Evolutionary conservation across 768 basidiomycete genomes (phyloP).

Genomic region (Termitomyces bulborhizus): DNA sequence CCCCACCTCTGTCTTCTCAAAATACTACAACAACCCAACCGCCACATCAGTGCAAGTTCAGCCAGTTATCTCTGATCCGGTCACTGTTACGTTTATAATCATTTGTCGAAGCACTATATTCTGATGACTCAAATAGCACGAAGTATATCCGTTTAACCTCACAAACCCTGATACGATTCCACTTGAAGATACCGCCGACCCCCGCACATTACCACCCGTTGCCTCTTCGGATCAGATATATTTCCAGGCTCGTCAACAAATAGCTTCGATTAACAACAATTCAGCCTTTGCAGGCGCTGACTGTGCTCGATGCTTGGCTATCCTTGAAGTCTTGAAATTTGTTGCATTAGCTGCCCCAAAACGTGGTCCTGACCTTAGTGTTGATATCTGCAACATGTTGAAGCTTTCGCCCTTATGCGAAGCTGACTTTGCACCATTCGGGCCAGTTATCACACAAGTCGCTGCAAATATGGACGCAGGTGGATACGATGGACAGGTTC

Average conservation of each 20-base stretch:
- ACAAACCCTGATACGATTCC: slow-evolving; percentile 61
- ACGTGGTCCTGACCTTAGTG: slow-evolving; percentile 48
- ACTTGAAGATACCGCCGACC: slow-evolving; percentile 51
- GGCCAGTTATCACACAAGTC: slow-evolving; percentile 65
- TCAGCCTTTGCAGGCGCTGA: slow-evolving; percentile 45
- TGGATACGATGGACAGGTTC: slow-evolving; percentile 69
- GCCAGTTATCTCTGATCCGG: slow-evolving; percentile 71
- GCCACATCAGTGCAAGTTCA: slow-evolving; percentile 68
- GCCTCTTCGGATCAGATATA: slow-evolving; percentile 44
- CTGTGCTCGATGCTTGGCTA: slow-evolving; percentile 56
- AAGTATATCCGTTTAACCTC: slow-evolving; percentile 51
- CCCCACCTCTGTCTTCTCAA: slow-evolving; percentile 56
- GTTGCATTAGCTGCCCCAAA: slow-evolving; percentile 57
- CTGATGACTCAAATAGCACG: slow-evolving; percentile 32
- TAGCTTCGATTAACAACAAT: slow-evolving; percentile 48
- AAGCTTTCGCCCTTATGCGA: slow-evolving; percentile 46
- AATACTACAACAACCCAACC: slow-evolving; percentile 70
- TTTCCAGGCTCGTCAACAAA: slow-evolving; percentile 46
- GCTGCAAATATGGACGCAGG: slow-evolving; percentile 64
- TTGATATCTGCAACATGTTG: slow-evolving; percentile 55
- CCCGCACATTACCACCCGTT: slow-evolving; percentile 57
- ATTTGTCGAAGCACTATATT: neutral
- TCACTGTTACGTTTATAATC: slow-evolving; percentile 36
- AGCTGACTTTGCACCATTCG: slow-evolving; percentile 41
- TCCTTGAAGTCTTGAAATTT: slow-evolving; percentile 60